A percentile compares a stretch with the other conserved stretches of the same genome.
Conservation (phyloP, 257 asterid genomes). For the Solanum lycopersicoides region DNA sequence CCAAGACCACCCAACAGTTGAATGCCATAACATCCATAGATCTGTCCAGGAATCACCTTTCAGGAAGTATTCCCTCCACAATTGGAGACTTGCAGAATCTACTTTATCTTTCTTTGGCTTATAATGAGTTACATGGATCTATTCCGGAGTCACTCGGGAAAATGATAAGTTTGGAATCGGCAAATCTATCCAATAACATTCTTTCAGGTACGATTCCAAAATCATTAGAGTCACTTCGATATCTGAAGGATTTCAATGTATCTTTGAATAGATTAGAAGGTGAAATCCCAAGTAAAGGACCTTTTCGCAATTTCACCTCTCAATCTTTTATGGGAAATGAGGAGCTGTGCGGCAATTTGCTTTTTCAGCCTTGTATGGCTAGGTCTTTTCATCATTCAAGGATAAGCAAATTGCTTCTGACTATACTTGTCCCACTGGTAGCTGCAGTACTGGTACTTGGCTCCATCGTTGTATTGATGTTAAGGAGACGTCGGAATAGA, state of each 20-base stretch:
- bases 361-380: background rate
- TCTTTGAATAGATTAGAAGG: slow-evolving; percentile 22
- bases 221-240: slow-evolving; percentile 4
- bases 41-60: slow-evolving; percentile 16
- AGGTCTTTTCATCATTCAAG: background rate
- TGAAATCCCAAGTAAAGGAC: slow-evolving; percentile 23
- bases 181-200: slow-evolving; percentile 15
- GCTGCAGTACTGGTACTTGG: background rate
- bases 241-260: slow-evolving; percentile 11
- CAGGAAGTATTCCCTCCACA: slow-evolving; percentile 14
- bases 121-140: slow-evolving; percentile 24
- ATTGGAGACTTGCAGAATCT: slow-evolving; percentile 10
- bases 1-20: too few relatives aligned
- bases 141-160: slow-evolving; percentile 25
- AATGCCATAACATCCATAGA: slow-evolving; percentile 5
- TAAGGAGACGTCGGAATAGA: background rate
- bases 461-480: background rate
- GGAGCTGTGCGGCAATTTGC: slow-evolving; percentile 12
- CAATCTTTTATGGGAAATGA: slow-evolving; percentile 8
- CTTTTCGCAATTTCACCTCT: slow-evolving; percentile 19
- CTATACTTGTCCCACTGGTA: background rate
- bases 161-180: slow-evolving; percentile 16
- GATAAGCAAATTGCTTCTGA: background rate
- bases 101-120: slow-evolving; percentile 17
- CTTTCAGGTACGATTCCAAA: slow-evolving; percentile 20